Conservation (phyloP, 768 basidiomycete genomes). For the Kockovaella imperatae region DNA sequence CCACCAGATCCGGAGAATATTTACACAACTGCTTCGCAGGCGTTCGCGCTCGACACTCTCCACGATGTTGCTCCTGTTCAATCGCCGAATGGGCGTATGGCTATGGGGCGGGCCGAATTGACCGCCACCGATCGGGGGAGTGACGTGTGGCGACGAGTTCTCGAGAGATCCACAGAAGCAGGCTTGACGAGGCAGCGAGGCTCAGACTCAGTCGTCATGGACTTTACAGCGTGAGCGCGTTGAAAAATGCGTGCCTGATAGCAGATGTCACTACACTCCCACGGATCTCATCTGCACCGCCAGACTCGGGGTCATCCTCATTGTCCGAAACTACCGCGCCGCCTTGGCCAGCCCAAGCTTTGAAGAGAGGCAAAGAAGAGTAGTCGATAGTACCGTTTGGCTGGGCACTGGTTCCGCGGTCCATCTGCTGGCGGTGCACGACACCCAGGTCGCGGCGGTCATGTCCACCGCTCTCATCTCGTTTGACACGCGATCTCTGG, state of each 20-base stretch:
- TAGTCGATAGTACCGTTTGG: conserved; percentile 10
- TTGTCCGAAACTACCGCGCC: conserved; percentile 17
- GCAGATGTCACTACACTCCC: conserved; percentile 27
- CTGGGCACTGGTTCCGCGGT: conserved; percentile 3
- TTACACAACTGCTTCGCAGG: not conserved
- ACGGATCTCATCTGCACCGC: conserved; percentile 19
- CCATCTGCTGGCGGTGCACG: conserved; percentile 11
- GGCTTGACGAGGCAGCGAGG: not conserved
- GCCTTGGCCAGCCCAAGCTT: conserved; percentile 5
- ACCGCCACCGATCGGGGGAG: not conserved
- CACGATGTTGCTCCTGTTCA: not conserved
- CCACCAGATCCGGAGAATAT: conserved; percentile 2
- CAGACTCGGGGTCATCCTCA: conserved; percentile 8
- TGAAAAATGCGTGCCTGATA: not conserved
- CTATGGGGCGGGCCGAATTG: not conserved
- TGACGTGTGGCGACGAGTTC: not conserved
- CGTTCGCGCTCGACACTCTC: not conserved
- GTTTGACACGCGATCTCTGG: conserved; percentile 12
- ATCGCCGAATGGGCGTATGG: not conserved
- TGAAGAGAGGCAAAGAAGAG: not conserved
- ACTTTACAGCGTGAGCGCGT: not conserved
- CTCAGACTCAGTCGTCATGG: not conserved
- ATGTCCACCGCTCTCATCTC: conserved; percentile 8
- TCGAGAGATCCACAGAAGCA: not conserved
- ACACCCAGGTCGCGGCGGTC: conserved; percentile 10